Evolutionary conservation across 164 flowering plant species (phyloP).

Genomic region (Chimonanthus salicifolius): DNA sequence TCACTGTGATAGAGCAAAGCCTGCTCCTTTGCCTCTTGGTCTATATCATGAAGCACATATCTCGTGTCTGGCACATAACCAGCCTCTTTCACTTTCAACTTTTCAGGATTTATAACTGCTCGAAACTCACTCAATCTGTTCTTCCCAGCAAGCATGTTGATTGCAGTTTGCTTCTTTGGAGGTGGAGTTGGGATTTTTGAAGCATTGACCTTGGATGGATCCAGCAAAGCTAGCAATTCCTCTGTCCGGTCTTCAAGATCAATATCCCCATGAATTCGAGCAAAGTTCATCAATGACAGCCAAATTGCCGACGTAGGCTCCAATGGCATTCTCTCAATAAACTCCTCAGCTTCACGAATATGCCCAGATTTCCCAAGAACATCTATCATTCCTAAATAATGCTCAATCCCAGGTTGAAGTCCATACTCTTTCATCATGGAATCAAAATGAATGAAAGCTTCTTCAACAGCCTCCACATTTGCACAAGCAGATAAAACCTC

Average conservation of each 20-base stretch:
- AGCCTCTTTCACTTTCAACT: conserved; percentile 43
- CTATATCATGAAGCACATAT: conserved; percentile 88
- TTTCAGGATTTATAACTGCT: conserved; percentile 35
- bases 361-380: conserved; percentile 66
- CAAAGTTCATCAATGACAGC: conserved; percentile 65
- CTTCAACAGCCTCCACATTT: conserved; percentile 70
- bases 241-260: conserved; percentile 77
- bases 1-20: conserved; percentile 87
- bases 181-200: conserved; percentile 61
- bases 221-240: conserved; percentile 54
- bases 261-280: conserved; percentile 71
- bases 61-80: conserved; percentile 84
- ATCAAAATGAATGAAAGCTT: conserved; percentile 64
- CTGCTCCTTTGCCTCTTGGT: conserved; percentile 92
- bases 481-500: conserved; percentile 63
- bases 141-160: conserved; percentile 69
- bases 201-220: conserved; percentile 41
- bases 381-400: conserved; percentile 50
- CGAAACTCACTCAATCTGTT: conserved; percentile 47
- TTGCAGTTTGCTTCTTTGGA: conserved; percentile 38
- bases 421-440: conserved; percentile 54
- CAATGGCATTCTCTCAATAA: conserved; percentile 46
- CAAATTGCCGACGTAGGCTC: conserved; percentile 50
- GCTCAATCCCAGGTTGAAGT: conserved; percentile 48
- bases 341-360: conserved; percentile 52